Evolutionary conservation across 2,329 filamentous ascomycete genomes (phyloP), one percentile per base, ranked within the genome.

Genomic region (Fusarium robinianum): DNA sequence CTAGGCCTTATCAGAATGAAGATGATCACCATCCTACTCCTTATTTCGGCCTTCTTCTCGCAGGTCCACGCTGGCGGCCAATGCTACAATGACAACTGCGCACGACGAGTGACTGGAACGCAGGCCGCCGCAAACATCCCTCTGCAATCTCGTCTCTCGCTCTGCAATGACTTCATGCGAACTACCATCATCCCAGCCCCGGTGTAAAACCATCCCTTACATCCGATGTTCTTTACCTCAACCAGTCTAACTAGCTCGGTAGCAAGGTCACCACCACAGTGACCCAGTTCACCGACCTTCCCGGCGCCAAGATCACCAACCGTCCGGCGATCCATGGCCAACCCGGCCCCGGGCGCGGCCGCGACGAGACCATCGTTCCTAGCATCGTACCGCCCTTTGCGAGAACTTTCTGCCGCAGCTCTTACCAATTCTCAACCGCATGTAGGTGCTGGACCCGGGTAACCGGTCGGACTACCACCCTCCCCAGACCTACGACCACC

Each of bases 61-160:
- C 25, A 31, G 9, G 25, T 19, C 23, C 30, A 24, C 19, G 51
- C 26, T 14, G 27, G n/a, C 6, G 33, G 22, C n/a, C 32, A 32
- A 17, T 57, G 51, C 41, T 24, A 26, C 16, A 40, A 38, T 24
- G 53, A 51, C 18, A 47, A 50, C 16, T 53, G 53, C 36, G 50
- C 46, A 11, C 53, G 43, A 23, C 49, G 54, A 27, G 51, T 59
- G 12, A 54, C 53, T 19, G 45, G 45, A 4, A 49, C 26, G 23
- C 16, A 33, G 17, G 46, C 33, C 24, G 46, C 45, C 35, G n/a
- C n/a, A n/a, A 39, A 43, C 8, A 35, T 54, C 11, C 49, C 49
- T 32, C 26, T 24, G 1, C 23, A 47, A 22, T 43, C 51, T 16
- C 49, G 51, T n/a, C 32, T 52, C 27, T 44, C 41, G 8, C 34